Base-by-base conservation (phyloP, 2,329 filamentous ascomycete species). In the Colletotrichum graminicola region DNA sequence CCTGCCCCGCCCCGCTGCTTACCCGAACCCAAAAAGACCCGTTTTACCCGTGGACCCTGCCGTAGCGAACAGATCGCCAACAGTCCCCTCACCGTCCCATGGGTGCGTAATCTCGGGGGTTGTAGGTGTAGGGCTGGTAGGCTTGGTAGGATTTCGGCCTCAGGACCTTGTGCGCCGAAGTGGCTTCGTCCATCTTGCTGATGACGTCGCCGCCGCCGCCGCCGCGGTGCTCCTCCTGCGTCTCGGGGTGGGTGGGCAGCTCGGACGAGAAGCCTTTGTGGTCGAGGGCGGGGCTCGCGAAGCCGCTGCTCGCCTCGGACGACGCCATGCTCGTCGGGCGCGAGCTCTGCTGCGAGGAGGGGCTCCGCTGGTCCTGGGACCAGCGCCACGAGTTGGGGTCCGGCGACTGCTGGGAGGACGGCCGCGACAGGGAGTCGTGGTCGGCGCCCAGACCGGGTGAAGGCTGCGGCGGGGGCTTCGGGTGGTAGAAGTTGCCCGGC, bases 401-500 rank as follows among this genome's bases (percentile, higher is more conserved):
- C 0, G 75, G 75, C 1, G 78, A 77, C 45, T 68, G 62, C 47
- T 51, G 71, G 41, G 64, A 62, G n/a, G 64, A 62, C 26, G 64
- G 70, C 56, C 72, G 75, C 59, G 51, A 61, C 49, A 74, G 70
- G 1, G 79, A 80, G 61, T 73, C 73, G 34, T 76, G 76, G 23
- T 76, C 61, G 26, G 60, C 7, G 56, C 73, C 41, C 73, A 0
- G 75, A 72, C 62, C 75, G 72, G 1, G 76, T 14, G 66, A 64
- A 23, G 62, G 73, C 32, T 74, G 79, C 16, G 75, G 71, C 3
- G 75, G 75, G 6, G 23, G 26, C 7, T 52, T 4, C 26, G 82
- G 76, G 55, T 86, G 80, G 73, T 83, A 84, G 75, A 80, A 86
- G 75, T 89, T 87, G 29, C 87, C 87, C 0, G 85, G 81, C 11